These are phyloP conservation scores for Trametes coccinea DNA, from an alignment of 768 basidiomycete species.

Conservation along the genomic window DNA sequence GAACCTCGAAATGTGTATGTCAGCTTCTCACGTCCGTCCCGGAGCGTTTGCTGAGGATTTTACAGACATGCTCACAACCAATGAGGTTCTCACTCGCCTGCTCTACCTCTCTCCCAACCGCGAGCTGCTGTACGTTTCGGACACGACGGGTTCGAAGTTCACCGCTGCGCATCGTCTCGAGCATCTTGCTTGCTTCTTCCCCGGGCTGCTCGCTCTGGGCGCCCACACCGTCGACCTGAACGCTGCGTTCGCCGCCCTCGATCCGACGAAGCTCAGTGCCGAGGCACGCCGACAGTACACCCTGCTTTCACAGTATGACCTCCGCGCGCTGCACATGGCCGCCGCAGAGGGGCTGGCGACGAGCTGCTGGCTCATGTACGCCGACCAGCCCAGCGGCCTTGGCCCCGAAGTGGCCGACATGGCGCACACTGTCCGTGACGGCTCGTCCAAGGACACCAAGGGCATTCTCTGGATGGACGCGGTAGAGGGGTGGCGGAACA, in stretches of 20 bases:
- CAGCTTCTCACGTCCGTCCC: neutral
- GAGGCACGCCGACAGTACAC: conserved; percentile 34
- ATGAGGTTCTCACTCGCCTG: conserved; percentile 60
- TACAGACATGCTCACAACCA: conserved; percentile 61
- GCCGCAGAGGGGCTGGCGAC: conserved; percentile 75
- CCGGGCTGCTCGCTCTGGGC: conserved; percentile 73
- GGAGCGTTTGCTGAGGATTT: neutral
- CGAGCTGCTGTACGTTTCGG: conserved; percentile 68
- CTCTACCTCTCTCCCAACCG: conserved; percentile 68
- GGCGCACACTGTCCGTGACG: conserved; percentile 3
- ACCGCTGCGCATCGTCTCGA: conserved; percentile 57
- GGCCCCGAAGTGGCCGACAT: conserved; percentile 63
- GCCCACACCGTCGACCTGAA: conserved; percentile 56
- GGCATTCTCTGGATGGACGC: conserved; percentile 47
- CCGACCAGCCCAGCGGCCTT: conserved; percentile 67
- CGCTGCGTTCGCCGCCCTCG: conserved; percentile 43
- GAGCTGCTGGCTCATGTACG: conserved; percentile 70
- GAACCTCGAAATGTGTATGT: conserved; percentile 68
- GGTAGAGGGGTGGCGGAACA: conserved; percentile 47
- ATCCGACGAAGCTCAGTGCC: conserved; percentile 39
- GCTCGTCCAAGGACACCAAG: neutral
- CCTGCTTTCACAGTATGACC: conserved; percentile 45
- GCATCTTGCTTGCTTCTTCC: conserved; percentile 78
- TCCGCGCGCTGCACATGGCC: conserved; percentile 70
- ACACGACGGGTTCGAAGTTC: conserved; percentile 36